phyloP scores from a whole-genome alignment of 352 stramenopile genomes.

The Globisporangium takayamanum region DNA sequence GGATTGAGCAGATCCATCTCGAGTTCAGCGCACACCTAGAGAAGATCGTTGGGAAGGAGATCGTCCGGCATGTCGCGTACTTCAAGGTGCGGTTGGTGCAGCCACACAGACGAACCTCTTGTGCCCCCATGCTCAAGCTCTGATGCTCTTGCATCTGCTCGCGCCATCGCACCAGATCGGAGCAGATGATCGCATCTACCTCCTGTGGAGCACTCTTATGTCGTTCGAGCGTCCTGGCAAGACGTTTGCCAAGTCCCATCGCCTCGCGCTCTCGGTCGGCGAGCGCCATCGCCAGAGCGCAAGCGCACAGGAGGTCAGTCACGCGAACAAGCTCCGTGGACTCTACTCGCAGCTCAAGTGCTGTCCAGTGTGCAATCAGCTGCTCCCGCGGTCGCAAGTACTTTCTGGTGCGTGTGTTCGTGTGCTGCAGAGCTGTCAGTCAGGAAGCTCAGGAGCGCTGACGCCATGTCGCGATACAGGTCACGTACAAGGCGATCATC shows the following conservation, averaged over 20 bases:
- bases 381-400: constrained; percentile 34
- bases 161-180: constrained; percentile 27
- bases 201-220: constrained; percentile 66
- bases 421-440: not conserved
- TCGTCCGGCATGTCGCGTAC: constrained; percentile 47
- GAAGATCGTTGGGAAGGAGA: constrained; percentile 56
- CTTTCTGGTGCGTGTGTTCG: constrained; percentile 26
- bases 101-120: not conserved
- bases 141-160: not conserved
- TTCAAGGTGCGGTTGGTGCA: constrained; percentile 45
- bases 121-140: not conserved
- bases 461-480: constrained; percentile 11
- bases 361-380: constrained; percentile 33
- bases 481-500: constrained; percentile 41
- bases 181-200: constrained; percentile 50
- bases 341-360: constrained; percentile 30
- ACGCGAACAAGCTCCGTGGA: constrained; percentile 12
- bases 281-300: constrained; percentile 9
- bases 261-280: constrained; percentile 24
- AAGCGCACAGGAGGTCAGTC: not conserved
- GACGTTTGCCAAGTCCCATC: constrained; percentile 39
- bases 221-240: constrained; percentile 44
- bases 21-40: constrained; percentile 54
- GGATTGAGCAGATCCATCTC: constrained; percentile 47
- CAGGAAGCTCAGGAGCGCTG: not conserved